Evolutionary conservation across 345 rosid genomes (phyloP).

Genomic region (Combretum micranthum): DNA sequence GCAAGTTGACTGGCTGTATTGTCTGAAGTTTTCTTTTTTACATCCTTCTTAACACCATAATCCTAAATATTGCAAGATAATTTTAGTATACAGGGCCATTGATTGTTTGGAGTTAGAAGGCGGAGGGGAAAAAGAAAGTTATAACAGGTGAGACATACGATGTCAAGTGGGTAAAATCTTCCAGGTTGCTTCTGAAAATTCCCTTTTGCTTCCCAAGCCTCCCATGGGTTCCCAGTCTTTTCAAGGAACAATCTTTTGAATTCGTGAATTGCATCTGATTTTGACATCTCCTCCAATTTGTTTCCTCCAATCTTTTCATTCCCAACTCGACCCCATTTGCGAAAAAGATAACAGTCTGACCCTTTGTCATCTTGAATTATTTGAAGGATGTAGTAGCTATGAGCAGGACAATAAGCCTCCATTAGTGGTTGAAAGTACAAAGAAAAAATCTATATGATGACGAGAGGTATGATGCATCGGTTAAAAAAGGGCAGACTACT

Average conservation of each 20-base stretch:
- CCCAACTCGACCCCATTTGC: slow-evolving; percentile 97
- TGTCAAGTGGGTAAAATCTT: slow-evolving; percentile 82
- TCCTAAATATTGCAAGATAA: slow-evolving; percentile 42
- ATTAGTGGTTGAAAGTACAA: no score
- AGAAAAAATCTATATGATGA: background rate
- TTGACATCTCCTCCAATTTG: slow-evolving; percentile 68
- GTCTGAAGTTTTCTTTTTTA: slow-evolving; percentile 30
- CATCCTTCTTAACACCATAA: slow-evolving; percentile 75
- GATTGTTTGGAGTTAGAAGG: background rate
- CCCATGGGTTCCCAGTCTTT: slow-evolving; percentile 95
- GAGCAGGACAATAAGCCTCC: slow-evolving; percentile 9
- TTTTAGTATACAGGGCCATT: background rate
- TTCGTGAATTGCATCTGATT: slow-evolving; percentile 53
- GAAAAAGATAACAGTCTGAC: slow-evolving; percentile 66
- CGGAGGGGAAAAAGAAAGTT: background rate
- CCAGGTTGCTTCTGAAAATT: slow-evolving; percentile 84
- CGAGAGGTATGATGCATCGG: background rate
- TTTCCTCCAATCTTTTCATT: slow-evolving; percentile 78
- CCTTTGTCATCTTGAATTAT: slow-evolving; percentile 87
- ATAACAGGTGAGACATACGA: slow-evolving; percentile 35
- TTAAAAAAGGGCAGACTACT: no score
- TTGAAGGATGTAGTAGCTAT: slow-evolving; percentile 86
- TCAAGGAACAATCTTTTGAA: slow-evolving; percentile 30
- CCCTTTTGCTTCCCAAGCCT: slow-evolving; percentile 76
- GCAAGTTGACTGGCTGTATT: slow-evolving; percentile 56